Base-by-base conservation (phyloP, 805 yeast genomes). In the Limtongia smithiae region DNA sequence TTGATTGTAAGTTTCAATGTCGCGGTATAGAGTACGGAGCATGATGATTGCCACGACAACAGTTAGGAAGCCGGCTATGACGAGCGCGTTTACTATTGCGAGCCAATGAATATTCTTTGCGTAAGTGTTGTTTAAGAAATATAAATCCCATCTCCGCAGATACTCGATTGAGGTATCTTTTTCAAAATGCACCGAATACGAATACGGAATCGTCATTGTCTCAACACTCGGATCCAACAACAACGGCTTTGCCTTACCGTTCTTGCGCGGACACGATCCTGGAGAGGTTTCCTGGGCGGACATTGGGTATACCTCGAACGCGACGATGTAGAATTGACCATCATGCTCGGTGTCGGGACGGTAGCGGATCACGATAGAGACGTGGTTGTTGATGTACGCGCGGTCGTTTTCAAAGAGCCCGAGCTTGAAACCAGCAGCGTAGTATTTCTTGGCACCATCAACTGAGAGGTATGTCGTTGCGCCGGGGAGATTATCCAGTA, bases 131-230 rank as follows among this genome's bases (percentile, higher is more conserved):
- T 75, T 76, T 50, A 79, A 73, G 57, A 81, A 76, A 65, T 82
- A 88, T 58, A 82, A 67, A 38, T 79, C 79, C 93, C 94, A 86
- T 58, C 96, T 72, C 50, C 80, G 72, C 42, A 74, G 73, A 76
- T 87, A 84, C 22, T 76, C 74, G 21, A 85, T 71, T 2, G 79
- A 75, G 37, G 70, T 69, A 51, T 88, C 95, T 63, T 88, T 94
- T 64, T 93, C 73, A 94, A 95, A 88, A 62, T 83, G 83, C 2
- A 89, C 88, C 0, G 95, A 79, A 60, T 87, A 89, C 0, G 96
- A 83, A 67, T 80, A 88, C 3, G 91, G 90, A 30, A 88, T 76
- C 32, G 72, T 62, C 46, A 44, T 31, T 15, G 51, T 58, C 7
- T 68, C 68, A 8, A 70, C 62, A 22, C 71, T 67, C 3, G 75